Evolutionary conservation across 257 asterid species (phyloP).

Genomic region (Lantana camara): DNA sequence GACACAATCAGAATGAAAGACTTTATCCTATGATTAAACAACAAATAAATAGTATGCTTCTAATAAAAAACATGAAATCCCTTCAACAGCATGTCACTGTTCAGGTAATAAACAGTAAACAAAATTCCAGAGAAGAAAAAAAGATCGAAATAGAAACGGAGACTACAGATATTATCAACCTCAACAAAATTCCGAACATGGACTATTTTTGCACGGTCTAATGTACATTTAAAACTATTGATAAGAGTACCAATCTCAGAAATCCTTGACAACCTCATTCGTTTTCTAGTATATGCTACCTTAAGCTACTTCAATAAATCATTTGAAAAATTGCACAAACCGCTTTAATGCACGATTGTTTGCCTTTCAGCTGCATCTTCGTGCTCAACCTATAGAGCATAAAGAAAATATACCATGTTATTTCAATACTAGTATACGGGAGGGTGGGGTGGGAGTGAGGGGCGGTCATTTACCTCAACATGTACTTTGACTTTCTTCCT

Average conservation of each 20-base stretch:
- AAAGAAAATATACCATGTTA: slow-evolving; percentile 18
- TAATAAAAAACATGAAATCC: not conserved
- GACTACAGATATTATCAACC: not conserved
- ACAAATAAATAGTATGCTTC: too few species aligned
- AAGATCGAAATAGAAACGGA: not conserved
- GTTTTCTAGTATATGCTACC: not conserved
- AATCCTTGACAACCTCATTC: slow-evolving; percentile 17
- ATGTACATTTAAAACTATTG: slow-evolving; percentile 7
- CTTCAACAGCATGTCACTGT: slow-evolving; percentile 1
- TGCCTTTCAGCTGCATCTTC: slow-evolving; percentile 61
- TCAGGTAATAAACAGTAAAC: not conserved
- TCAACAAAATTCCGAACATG: not conserved
- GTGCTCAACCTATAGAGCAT: slow-evolving; percentile 73
- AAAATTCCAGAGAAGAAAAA: not conserved
- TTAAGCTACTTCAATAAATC: not conserved
- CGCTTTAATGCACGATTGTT: slow-evolving; percentile 44
- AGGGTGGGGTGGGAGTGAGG: not conserved
- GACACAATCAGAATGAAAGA: too few species aligned
- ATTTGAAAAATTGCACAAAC: slow-evolving; percentile 2
- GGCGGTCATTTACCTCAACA: slow-evolving; percentile 65
- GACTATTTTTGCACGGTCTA: not conserved
- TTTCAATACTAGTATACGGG: not conserved
- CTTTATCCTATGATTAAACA: too few species aligned
- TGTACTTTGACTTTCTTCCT: slow-evolving; percentile 70
- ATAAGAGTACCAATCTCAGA: not conserved